Evolutionary conservation across 1,284 basidiomycete genomes (phyloP).

Genomic region (Apiotrichum gracile): DNA sequence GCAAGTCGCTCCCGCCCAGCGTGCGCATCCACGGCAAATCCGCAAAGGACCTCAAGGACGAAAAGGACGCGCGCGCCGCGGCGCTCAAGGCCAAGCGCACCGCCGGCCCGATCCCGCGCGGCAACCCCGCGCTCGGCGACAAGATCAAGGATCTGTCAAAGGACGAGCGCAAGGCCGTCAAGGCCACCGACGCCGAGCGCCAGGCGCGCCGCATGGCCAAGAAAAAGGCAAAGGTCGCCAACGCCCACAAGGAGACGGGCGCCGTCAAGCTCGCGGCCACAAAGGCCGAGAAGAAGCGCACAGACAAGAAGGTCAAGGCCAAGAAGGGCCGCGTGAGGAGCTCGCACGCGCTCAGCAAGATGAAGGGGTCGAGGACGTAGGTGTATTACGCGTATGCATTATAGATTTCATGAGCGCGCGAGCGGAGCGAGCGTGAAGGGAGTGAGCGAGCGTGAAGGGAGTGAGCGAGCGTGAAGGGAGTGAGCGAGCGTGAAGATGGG

Average conservation of each 20-base stretch:
- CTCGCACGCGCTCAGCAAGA: slow-evolving; percentile 40
- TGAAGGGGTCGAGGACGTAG: slow-evolving; percentile 45
- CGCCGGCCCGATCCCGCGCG: slow-evolving; percentile 54
- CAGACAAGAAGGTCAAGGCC: slow-evolving; percentile 33
- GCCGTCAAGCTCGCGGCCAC: slow-evolving; percentile 32
- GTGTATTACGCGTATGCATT: too few species aligned
- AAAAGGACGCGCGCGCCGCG: background rate
- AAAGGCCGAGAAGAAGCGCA: slow-evolving; percentile 26
- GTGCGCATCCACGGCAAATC: slow-evolving; percentile 16
- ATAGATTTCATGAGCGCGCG: too few species aligned
- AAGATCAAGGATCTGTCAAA: slow-evolving; percentile 71
- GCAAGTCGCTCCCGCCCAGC: slow-evolving; percentile 55
- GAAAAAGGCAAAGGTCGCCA: slow-evolving; percentile 57
- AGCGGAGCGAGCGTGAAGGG: too few species aligned
- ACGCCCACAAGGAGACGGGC: slow-evolving; percentile 56
- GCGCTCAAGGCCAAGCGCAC: background rate
- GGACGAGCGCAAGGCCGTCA: slow-evolving; percentile 74
- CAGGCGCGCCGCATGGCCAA: slow-evolving; percentile 77
- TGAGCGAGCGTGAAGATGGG: too few species aligned
- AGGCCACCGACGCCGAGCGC: slow-evolving; percentile 69
- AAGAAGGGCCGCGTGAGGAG: slow-evolving; percentile 45
- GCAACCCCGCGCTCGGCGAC: slow-evolving; percentile 70
- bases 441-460: too few species aligned
- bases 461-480: too few species aligned
- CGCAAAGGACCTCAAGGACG: slow-evolving; percentile 1